Conservation (phyloP, 768 basidiomycete species). For the Xerocomellus chrysenteron region DNA sequence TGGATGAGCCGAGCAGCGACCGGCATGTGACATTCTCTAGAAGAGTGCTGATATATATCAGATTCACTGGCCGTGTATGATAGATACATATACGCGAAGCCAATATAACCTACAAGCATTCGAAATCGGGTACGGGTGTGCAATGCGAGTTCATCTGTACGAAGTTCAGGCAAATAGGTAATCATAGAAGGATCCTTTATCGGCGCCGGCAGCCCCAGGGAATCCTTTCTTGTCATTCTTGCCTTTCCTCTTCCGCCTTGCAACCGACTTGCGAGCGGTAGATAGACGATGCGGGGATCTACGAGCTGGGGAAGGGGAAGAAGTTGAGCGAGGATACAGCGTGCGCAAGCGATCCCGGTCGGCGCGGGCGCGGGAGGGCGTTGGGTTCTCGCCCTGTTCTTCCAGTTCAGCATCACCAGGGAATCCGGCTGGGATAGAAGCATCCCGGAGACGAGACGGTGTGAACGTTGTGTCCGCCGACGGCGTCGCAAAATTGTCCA, state of each 20-base stretch:
- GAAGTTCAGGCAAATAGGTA: conserved; percentile 42
- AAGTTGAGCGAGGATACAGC: conserved; percentile 40
- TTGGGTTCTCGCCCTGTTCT: background rate
- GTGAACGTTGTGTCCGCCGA: conserved; percentile 1
- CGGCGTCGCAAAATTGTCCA: conserved; percentile 14
- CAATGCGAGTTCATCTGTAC: background rate
- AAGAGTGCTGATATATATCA: conserved; percentile 5
- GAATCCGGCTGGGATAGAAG: background rate
- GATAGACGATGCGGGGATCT: conserved; percentile 29
- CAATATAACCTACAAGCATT: background rate
- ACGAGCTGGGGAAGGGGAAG: conserved; percentile 56
- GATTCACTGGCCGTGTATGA: background rate
- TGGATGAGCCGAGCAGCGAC: background rate
- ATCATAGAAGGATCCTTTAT: conserved; percentile 39
- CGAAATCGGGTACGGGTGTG: background rate
- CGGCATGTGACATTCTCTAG: background rate
- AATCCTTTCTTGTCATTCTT: conserved; percentile 13
- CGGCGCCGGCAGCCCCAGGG: conserved; percentile 13
- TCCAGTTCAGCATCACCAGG: background rate
- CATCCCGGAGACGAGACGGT: background rate
- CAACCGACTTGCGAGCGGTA: conserved; percentile 9
- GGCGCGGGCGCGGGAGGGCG: conserved; percentile 21
- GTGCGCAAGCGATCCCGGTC: conserved; percentile 30
- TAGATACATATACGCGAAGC: conserved; percentile 1
- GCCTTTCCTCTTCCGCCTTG: conserved; percentile 17